Evolutionary conservation across 129 eudicot species (phyloP).

Genomic region (Flaveria sonorensis): DNA sequence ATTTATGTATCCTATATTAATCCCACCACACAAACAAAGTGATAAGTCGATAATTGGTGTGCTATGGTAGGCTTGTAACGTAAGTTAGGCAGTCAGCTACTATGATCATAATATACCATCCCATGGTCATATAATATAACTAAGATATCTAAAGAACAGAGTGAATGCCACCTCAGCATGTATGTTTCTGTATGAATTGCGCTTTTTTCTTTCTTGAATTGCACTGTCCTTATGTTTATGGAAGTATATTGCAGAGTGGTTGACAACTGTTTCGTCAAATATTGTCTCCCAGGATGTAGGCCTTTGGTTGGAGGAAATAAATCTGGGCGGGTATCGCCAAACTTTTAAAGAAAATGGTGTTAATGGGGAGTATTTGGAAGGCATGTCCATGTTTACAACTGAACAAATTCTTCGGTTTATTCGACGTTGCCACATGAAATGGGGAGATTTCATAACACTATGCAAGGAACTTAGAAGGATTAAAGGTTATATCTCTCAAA

Average conservation of each 20-base stretch:
- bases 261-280: constrained; percentile 30
- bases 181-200: constrained; percentile 3
- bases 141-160: background rate
- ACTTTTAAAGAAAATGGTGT: constrained; percentile 91
- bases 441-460: constrained; percentile 98
- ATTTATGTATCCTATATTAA: background rate
- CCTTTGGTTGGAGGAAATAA: constrained; percentile 90
- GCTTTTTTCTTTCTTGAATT: background rate
- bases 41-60: background rate
- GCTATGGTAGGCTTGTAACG: constrained; percentile 11
- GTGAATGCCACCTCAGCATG: constrained; percentile 14
- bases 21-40: constrained; percentile 1
- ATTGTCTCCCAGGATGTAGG: constrained; percentile 81
- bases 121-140: constrained; percentile 10
- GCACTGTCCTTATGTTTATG: background rate
- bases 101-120: background rate
- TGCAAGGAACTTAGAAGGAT: constrained; percentile 99
- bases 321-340: constrained; percentile 88
- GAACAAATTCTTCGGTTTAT: constrained; percentile 98
- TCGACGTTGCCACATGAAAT: constrained; percentile 97
- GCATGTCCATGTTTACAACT: constrained; percentile 99
- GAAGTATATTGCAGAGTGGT: constrained; percentile 15
- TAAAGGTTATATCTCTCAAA: constrained; percentile 62
- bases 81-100: background rate
- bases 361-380: constrained; percentile 97